phyloP scores from a whole-genome alignment of 306 rosid species.

The Mucuna pruriens region DNA sequence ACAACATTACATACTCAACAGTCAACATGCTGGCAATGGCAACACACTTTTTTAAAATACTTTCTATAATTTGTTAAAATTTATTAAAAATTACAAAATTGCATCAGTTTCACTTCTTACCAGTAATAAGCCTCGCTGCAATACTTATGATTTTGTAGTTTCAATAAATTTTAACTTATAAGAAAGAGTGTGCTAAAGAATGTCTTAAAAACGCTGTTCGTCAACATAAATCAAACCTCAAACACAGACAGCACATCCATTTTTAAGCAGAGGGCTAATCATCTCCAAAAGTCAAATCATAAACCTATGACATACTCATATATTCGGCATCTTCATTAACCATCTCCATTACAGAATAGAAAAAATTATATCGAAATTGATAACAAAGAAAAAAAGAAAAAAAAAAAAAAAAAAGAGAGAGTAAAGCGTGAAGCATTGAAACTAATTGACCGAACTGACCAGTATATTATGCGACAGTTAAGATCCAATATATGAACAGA shows the following conservation, averaged over 20 bases:
- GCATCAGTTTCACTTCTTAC: too few species aligned
- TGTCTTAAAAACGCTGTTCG: too few species aligned
- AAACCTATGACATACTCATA: background rate
- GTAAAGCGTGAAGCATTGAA: background rate
- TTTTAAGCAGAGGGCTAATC: background rate
- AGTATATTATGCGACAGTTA: conserved; percentile 65
- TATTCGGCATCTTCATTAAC: background rate
- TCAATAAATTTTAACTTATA: too few species aligned
- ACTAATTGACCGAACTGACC: conserved; percentile 52
- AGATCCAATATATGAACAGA: conserved; percentile 90
- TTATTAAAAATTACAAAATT: too few species aligned
- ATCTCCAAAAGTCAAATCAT: too few species aligned
- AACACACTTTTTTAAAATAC: too few species aligned
- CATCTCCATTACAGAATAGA: background rate
- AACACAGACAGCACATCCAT: conserved; percentile 2
- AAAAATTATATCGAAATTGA: background rate
- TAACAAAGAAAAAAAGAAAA: background rate
- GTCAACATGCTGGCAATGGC: too few species aligned
- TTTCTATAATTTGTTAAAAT: too few species aligned
- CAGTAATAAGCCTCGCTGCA: too few species aligned
- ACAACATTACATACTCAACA: conserved; percentile 29
- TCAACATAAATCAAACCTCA: conserved; percentile 5
- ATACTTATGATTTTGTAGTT: too few species aligned
- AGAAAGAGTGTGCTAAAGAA: too few species aligned
- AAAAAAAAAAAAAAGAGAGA: background rate